Base-by-base conservation (phyloP, 1,284 basidiomycete species). In the Erythrobasidium hasegawianum region DNA sequence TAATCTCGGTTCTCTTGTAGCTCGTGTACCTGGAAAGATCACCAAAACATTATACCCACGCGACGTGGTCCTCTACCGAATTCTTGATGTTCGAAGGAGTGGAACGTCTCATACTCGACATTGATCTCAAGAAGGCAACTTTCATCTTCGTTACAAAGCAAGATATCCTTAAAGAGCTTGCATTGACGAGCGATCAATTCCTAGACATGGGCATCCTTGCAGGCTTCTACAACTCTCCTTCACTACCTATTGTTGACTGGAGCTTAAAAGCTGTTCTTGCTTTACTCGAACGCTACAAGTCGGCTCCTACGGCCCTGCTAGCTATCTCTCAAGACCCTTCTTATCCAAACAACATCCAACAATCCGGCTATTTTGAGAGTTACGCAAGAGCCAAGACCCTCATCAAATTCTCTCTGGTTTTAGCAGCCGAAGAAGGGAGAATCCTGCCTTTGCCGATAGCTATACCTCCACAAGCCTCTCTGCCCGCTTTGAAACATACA, bases 21-120 rank as follows among this genome's bases (percentile, higher is more conserved):
- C 82, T 96, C 74, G 89, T 95, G 70, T 97, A 97, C 79, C 85
- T 98, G 49, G 87, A 94, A 77, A 87, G 90, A 65, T 95, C 98
- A 79, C 82, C 85, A 24, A 96, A 96, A 77, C 84, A 87, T 3
- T 99, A 97, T 79, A 89, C 97, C 69, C 93, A 98, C 76, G 87
- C 95, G 20, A 87, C 97, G 72, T 97, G 86, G 77, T 92, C 90
- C 3, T 86, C 93, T 39, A 89, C 87, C 4, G 95, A 97, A 76
- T 85, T 89, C 18, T 82, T 99, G 22, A 82, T 97, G 50, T 97
- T 94, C 77, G 79, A 80, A 60, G 86, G 87, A 26, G 84, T 96
- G 39, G 93, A 97, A 79, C 88, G 88, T 74, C 82, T 98, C 75
- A 95, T 99, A 77, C 91, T 89, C 58, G 84, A 86, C 45, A 81